These are phyloP conservation scores for Solanum dulcamara DNA, from an alignment of 257 asterid genomes.

Conservation along the genomic window DNA sequence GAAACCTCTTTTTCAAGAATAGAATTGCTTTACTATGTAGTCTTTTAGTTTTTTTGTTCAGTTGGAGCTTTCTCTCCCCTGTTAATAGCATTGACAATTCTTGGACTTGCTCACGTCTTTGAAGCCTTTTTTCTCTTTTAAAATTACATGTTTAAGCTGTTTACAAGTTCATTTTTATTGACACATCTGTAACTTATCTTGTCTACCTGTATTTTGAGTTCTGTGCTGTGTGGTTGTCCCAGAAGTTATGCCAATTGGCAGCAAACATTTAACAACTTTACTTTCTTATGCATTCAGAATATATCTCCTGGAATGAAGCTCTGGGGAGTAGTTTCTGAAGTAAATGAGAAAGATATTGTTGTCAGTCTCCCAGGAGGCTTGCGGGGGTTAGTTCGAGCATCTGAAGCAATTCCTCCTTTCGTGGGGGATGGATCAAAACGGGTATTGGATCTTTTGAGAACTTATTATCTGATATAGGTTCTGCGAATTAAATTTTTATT, in stretches of 20 bases:
- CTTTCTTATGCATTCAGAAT: conserved; percentile 44
- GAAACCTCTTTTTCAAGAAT: conserved; percentile 53
- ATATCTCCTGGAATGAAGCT: conserved; percentile 85
- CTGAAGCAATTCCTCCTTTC: conserved; percentile 68
- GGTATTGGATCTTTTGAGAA: conserved; percentile 20
- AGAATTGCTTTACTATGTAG: conserved; percentile 67
- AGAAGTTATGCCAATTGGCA: neutral
- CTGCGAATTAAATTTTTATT: neutral
- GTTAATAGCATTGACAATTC: no score
- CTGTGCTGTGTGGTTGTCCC: neutral
- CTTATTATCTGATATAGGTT: neutral
- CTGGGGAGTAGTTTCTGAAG: conserved; percentile 92
- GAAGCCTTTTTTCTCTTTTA: neutral
- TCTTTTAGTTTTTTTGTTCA: conserved; percentile 10
- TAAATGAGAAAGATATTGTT: conserved; percentile 80
- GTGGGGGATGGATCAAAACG: conserved; percentile 18
- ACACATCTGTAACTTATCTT: neutral
- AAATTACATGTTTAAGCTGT: neutral
- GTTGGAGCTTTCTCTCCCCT: no score
- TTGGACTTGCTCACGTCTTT: neutral
- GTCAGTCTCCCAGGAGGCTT: conserved; percentile 94
- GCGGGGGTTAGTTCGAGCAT: conserved; percentile 85
- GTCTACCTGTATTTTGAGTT: neutral
- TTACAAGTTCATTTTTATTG: neutral
- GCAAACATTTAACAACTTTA: neutral